A percentile compares a stretch with the other conserved stretches of the same genome.
Conservation (phyloP, 1,284 basidiomycete genomes). For the Pholiota adiposa region DNA sequence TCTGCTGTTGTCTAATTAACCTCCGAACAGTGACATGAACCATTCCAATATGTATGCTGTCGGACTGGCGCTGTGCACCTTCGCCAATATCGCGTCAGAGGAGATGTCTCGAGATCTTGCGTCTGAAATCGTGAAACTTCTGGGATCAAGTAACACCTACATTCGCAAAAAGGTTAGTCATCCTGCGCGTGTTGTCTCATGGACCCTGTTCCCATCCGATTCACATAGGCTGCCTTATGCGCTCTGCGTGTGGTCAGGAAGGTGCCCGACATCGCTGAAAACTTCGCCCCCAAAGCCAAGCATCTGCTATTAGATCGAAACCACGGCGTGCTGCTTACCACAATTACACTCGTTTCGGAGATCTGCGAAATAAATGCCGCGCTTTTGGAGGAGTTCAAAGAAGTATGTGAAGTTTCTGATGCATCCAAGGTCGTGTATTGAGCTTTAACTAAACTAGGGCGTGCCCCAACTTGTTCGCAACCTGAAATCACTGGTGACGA, state of each 20-base stretch:
- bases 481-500: slow-evolving; percentile 94
- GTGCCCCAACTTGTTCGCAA: slow-evolving; percentile 95
- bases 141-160: slow-evolving; percentile 98
- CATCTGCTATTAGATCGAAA: slow-evolving; percentile 94
- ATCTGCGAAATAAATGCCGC: slow-evolving; percentile 86
- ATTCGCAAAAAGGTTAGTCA: slow-evolving; percentile 92
- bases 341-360: slow-evolving; percentile 94
- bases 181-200: slow-evolving; percentile 7
- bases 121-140: slow-evolving; percentile 96
- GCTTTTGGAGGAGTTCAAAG: slow-evolving; percentile 87
- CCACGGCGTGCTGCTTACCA: slow-evolving; percentile 93
- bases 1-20: slow-evolving; percentile 14
- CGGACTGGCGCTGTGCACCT: slow-evolving; percentile 96
- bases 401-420: slow-evolving; percentile 50
- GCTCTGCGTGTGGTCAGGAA: slow-evolving; percentile 96
- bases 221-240: slow-evolving; percentile 89
- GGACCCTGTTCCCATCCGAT: background rate
- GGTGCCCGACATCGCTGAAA: slow-evolving; percentile 95
- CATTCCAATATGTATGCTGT: slow-evolving; percentile 99
- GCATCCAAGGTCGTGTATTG: background rate
- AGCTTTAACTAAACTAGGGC: slow-evolving; percentile 55
- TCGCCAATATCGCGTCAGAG: slow-evolving; percentile 98
- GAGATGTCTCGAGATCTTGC: slow-evolving; percentile 97
- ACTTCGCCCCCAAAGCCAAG: slow-evolving; percentile 90
- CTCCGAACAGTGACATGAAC: slow-evolving; percentile 88